Evolutionary conservation across 1,139 yeast genomes (phyloP), one percentile per base, ranked within the genome.

Genomic region (Protomyces gravidus): DNA sequence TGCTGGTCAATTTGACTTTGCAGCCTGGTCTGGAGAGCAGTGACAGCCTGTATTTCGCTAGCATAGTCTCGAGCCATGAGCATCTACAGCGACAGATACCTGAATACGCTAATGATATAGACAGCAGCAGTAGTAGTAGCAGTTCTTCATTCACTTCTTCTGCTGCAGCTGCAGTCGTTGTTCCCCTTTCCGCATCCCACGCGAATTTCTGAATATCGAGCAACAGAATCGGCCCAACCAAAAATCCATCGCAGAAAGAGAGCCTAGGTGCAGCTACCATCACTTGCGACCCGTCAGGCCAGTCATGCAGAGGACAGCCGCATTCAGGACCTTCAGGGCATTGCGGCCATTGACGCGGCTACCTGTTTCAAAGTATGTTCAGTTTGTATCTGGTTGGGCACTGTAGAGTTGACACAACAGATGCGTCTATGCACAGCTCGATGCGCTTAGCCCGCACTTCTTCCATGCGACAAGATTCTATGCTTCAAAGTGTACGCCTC

Each of bases 401-500:
- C n/a, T n/a, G n/a, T n/a, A n/a, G n/a, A n/a, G n/a, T n/a, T n/a
- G 50, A 45, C 50, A 30, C 7, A 5, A 15, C 25, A 53, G 58
- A n/a, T 23, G 45, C 26, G 47, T 39, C 13, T 33, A 28, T 36
- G 27, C 58, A 4, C 58, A 45, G 7, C 36, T 46, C 39, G 47
- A 53, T 19, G 25, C 51, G 17, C 58, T 53, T 28, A 26, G 26
- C 17, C 58, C 58, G 6, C 58, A 53, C 23, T 45, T 53, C 47
- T 47, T 53, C 26, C 47, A 27, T 13, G 45, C 45, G 26, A 51
- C 58, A 11, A 21, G 59, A 17, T 33, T 46, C 7, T 72, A 72
- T 63, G 74, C 75, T 45, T 72, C 75, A 55, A 71, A 71, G 60
- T 67, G 69, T 69, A 65, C 61, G 68, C 17, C 9, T 27, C 15